Base-by-base conservation (phyloP, 441 rosid species). In the Kokia cookei region DNA sequence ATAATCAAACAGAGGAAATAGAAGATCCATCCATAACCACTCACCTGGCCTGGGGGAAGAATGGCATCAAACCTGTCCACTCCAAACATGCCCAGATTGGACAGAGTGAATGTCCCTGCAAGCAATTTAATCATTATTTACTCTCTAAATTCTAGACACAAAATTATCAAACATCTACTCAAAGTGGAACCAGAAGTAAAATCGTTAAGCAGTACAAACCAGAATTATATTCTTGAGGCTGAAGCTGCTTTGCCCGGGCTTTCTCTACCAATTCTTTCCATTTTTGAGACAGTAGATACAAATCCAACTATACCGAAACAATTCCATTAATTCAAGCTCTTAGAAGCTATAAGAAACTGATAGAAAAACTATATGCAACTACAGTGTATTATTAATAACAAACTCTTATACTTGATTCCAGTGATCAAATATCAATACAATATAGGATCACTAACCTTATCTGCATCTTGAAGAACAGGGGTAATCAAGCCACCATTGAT, bases 61-160 rank as follows among this genome's bases (percentile, higher is more conserved):
- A 96, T 96, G 76, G 99, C 99, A 87, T 95, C 98, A 80, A 95
- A 95, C 75, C 93, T 88, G 82, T 93, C 98, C 57, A 91, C 98
- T 69, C 98, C 97, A 82, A 90, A 95, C 98, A 93, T 93, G 58
- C 98, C 99, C 48, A 96, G 85, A 80, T 93, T 93, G 74, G 97
- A 96, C 61, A 96, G 83, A 47, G 97, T 93, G 82, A 96, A 96
- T 62, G 99, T 93, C 66, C 99, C 99, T 96, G 89, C 82, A 76
- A 66, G 19, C 15, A 68, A 55, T 11, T 55, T 42, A 29, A 78
- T 29, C 50, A 68, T 43, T 75, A 40, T 50, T 70, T 64, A 72
- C 29, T 62, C 40, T 57, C 27, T 55, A 35, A 55, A 19, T 64
- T 11, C 40, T 58, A 47, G 70, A 26, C 19, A 45, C 58, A 67